Evolutionary conservation across 2,329 filamentous ascomycete species (phyloP), one percentile per base, ranked within the genome.

Genomic region (Aspergillus nomiae): DNA sequence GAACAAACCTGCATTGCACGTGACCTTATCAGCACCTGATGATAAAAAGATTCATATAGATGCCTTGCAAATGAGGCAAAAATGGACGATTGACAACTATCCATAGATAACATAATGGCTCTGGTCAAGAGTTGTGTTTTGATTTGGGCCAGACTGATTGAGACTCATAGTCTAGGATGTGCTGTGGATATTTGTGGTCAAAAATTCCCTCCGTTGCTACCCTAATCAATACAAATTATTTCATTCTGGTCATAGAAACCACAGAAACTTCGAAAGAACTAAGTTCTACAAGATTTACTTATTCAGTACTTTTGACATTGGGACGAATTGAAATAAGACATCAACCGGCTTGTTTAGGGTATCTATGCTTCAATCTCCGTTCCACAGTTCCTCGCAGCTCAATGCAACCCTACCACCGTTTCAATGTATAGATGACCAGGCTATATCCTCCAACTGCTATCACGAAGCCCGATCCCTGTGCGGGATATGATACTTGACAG

Each of bases 1-100:
- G 19, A n/a, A 34, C 34, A 32, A 58, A 58, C 26, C n/a, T 56
- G 45, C 26, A 28, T 46, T 19, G 16, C 12, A 53, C 51, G 51
- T 55, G 51, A 55, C 24, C n/a, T 38, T 55, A 55, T 41, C 30
- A 36, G 10, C 51, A 55, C 51, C 14, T 54, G 51, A 55, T n/a
- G 51, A 55, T 55, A 55, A 36, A 36, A 4, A 1, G 1, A 38
- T 38, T 26, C 4, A 19, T 11, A 54, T 19, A 0, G 11, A 26
- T 55, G 32, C 51, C 51, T 14, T 24, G 2, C 7, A 16, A 21
- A 38, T 21, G 2, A 55, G 51, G 32, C 51, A 34, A 8, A 2
- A 36, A 2, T 36, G 14, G 5, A 16, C 14, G 1, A 5, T 36
- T 36, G 34, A 36, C 34, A 36, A 16, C 34, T 14, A 36, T 6